Evolutionary conservation across 2,329 filamentous ascomycete genomes (phyloP), one percentile per base, ranked within the genome.

Genomic region (Aspergillus fumigatus): DNA sequence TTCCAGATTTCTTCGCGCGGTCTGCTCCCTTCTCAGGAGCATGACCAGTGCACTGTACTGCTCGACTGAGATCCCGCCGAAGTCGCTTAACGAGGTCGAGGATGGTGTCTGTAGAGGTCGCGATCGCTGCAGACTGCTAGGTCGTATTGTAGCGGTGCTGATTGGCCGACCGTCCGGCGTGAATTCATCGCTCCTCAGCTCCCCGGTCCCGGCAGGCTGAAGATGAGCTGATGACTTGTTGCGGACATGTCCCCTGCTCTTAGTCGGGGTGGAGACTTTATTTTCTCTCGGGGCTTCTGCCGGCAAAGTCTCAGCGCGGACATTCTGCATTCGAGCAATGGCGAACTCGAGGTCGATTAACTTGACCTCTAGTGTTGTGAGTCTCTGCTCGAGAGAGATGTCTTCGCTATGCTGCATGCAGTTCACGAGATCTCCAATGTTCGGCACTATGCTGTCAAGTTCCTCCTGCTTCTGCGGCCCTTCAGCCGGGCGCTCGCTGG

Each of bases 301-400:
- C 45, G 50, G 58, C 25, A 50, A 48, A 5, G 61, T 59, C 23
- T 65, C 65, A 40, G 64, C 56, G 11, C 67, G 61, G 29, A 62
- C 68, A 49, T 69, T 73, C 61, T 80, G 78, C 57, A 80, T 70
- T 52, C 78, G 75, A 1, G 77, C 76, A 57, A 80, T 77, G 4
- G 78, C 78, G 54, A 78, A 78, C 60, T 80, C 78, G 4, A 80
- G 69, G 50, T 80, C 78, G 60, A 79, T 79, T 51, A 80, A 64
- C 58, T 80, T 80, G 23, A 80, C 78, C 58, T 80, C 78, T 6
- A 80, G 65, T 0, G 78, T 80, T 35, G 75, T 76, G n/a, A 80
- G 60, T 49, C 78, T 71, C 54, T 80, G 76, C 55, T 78, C 77
- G 1, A 80, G 62, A 3, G 70, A 75, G 19, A 71, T 63, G 21